Evolutionary conservation across 192 early-diverging fungal species (phyloP).

Genomic region (Backusella tuberculispora): DNA sequence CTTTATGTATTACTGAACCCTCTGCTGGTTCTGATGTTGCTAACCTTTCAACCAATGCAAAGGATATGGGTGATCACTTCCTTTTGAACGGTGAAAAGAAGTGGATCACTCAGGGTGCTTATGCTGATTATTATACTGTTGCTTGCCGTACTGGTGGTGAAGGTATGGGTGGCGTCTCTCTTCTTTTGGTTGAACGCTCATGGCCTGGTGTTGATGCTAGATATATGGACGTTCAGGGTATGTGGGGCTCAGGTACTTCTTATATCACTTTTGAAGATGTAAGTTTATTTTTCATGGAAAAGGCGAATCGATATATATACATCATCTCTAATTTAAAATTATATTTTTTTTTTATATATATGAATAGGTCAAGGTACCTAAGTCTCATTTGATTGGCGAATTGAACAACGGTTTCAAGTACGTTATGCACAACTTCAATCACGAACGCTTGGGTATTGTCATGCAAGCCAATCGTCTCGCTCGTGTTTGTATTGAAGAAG

Average conservation of each 20-base stretch:
- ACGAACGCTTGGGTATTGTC: conserved; percentile 84
- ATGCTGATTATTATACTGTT: conserved; percentile 90
- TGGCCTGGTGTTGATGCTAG: conserved; percentile 84
- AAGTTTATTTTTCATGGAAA: conserved; percentile 34
- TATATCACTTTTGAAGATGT: conserved; percentile 84
- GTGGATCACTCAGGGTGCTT: conserved; percentile 98
- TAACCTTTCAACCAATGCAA: conserved; percentile 69
- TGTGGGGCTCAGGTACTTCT: conserved; percentile 87
- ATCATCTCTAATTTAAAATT: background rate
- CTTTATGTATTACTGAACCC: conserved; percentile 80
- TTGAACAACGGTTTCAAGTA: conserved; percentile 89
- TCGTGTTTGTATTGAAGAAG: conserved; percentile 88
- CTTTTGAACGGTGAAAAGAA: conserved; percentile 89
- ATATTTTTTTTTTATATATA: background rate
- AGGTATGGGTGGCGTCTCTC: conserved; percentile 81
- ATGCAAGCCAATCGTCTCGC: conserved; percentile 88
- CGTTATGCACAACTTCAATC: conserved; percentile 95
- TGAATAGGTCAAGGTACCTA: conserved; percentile 50
- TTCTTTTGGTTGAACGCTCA: conserved; percentile 89
- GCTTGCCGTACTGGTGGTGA: conserved; percentile 82
- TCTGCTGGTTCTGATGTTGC: conserved; percentile 81
- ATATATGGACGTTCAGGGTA: conserved; percentile 93
- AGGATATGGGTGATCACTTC: conserved; percentile 77
- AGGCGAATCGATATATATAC: background rate
- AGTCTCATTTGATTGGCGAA: conserved; percentile 68